Conservation (phyloP, 2,329 filamentous ascomycete genomes). For the Alternaria triticimaculans region DNA sequence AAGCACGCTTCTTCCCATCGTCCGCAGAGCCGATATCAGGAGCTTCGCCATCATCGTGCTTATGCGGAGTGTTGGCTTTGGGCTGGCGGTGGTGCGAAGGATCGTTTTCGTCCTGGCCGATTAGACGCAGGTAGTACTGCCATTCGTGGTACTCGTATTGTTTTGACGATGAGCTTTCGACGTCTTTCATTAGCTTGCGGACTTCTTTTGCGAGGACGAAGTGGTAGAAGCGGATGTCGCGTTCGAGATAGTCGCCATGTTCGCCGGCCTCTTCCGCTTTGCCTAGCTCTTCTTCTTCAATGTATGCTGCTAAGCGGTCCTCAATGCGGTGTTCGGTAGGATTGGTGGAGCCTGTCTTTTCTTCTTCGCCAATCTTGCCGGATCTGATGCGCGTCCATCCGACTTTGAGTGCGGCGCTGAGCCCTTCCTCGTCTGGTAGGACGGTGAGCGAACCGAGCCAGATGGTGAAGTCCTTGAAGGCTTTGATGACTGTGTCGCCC, state of each 20-base stretch:
- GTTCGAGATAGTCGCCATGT: constrained; percentile 52
- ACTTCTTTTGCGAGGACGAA: constrained; percentile 56
- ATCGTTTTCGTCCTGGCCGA: constrained; percentile 51
- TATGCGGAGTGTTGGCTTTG: constrained; percentile 15
- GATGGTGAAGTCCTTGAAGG: constrained; percentile 62
- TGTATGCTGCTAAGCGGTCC: constrained; percentile 47
- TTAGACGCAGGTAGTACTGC: constrained; percentile 47
- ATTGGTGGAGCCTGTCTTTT: constrained; percentile 8
- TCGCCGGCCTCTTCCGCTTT: constrained; percentile 51
- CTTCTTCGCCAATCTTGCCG: constrained; percentile 28
- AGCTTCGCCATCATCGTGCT: constrained; percentile 24
- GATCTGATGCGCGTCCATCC: constrained; percentile 31
- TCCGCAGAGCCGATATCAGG: constrained; percentile 43
- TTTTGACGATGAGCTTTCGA: constrained; percentile 48
- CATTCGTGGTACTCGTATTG: constrained; percentile 51
- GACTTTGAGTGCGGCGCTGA: constrained; percentile 44
- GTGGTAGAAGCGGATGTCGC: constrained; percentile 61
- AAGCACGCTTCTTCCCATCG: constrained; percentile 61
- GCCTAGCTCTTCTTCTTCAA: constrained; percentile 52
- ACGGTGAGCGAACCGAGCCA: constrained; percentile 63
- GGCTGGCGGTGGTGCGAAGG: constrained; percentile 45
- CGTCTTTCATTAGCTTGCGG: constrained; percentile 52
- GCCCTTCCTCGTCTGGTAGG: constrained; percentile 57
- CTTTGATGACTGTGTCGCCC: constrained; percentile 62
- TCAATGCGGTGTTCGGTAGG: constrained; percentile 23